These are phyloP conservation scores for Sparassis latifolia DNA, from an alignment of 1,284 basidiomycete species.

Conservation along the genomic window DNA sequence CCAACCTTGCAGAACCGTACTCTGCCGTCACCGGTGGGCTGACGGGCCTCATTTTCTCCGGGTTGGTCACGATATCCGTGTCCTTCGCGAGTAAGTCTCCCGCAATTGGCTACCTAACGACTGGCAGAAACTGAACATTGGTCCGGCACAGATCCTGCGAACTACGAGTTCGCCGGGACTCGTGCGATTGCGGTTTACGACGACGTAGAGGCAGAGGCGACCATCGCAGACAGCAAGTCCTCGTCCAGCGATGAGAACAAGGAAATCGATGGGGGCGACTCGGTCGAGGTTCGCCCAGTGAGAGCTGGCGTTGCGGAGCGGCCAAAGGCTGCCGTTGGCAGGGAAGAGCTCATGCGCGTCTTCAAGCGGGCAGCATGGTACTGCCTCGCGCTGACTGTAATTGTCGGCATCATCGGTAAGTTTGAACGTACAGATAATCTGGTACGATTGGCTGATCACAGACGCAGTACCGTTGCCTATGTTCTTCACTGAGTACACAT, in stretches of 20 bases:
- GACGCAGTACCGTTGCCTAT: conserved; percentile 41
- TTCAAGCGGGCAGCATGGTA: conserved; percentile 37
- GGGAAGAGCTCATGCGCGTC: conserved; percentile 25
- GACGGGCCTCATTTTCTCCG: conserved; percentile 38
- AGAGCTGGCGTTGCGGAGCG: background rate
- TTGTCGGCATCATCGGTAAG: conserved; percentile 36
- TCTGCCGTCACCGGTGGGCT: conserved; percentile 43
- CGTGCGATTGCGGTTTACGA: conserved; percentile 34
- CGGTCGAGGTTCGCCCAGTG: conserved; percentile 1
- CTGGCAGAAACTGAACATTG: too few relatives aligned
- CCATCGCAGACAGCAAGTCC: background rate
- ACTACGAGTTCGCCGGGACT: conserved; percentile 43
- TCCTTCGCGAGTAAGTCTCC: conserved; percentile 34
- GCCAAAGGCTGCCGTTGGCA: conserved; percentile 5
- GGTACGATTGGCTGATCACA: background rate
- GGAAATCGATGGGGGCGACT: conserved; percentile 1
- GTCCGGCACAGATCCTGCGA: conserved; percentile 29
- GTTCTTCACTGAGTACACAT: conserved; percentile 47
- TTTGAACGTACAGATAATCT: background rate
- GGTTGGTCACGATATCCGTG: conserved; percentile 33
- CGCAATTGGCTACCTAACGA: background rate
- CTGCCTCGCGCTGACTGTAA: conserved; percentile 32
- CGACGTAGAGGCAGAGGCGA: conserved; percentile 2
- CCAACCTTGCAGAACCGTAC: conserved; percentile 39
- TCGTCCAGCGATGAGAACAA: conserved; percentile 13